Evolutionary conservation across 139 green algal species (phyloP).

Genomic region (Coelastrella sp.): DNA sequence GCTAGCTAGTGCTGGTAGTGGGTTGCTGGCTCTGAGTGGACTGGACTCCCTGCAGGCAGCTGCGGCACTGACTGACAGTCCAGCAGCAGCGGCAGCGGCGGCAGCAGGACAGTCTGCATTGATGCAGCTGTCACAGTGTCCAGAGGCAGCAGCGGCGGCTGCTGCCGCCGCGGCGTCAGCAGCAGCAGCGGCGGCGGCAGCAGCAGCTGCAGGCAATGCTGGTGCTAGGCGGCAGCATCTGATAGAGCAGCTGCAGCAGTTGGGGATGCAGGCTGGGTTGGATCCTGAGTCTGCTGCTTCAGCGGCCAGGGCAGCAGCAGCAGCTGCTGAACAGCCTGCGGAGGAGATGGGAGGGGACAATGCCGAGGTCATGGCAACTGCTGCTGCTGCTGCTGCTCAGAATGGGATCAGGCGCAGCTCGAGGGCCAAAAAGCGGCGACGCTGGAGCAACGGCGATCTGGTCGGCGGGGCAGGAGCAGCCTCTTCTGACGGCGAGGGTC

Average conservation of each 20-base stretch:
- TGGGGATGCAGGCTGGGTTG: constrained; percentile 13
- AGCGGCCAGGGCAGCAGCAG: constrained; percentile 17
- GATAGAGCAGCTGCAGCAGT: constrained; percentile 39
- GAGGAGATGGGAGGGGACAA: background rate
- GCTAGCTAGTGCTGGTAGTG: background rate
- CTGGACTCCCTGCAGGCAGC: constrained; percentile 12
- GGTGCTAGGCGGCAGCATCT: background rate
- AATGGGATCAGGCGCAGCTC: background rate
- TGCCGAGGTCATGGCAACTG: background rate
- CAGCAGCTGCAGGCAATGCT: background rate
- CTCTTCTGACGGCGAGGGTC: constrained; percentile 4
- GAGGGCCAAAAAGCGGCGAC: constrained; percentile 1
- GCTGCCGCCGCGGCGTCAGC: constrained; percentile 12
- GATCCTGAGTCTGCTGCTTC: constrained; percentile 28
- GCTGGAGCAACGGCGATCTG: background rate
- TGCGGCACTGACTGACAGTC: background rate
- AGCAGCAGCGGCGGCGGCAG: constrained; percentile 30
- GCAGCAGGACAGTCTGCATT: constrained; percentile 10
- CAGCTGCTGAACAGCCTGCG: background rate
- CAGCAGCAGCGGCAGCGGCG: constrained; percentile 22
- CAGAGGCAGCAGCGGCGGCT: constrained; percentile 18
- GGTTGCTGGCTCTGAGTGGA: constrained; percentile 6
- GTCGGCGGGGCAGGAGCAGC: background rate
- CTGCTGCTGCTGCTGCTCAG: background rate
- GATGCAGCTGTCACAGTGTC: constrained; percentile 16